Evolutionary conservation across 176 grass and related monocot genomes (phyloP).

Genomic region (Lolium perenne): DNA sequence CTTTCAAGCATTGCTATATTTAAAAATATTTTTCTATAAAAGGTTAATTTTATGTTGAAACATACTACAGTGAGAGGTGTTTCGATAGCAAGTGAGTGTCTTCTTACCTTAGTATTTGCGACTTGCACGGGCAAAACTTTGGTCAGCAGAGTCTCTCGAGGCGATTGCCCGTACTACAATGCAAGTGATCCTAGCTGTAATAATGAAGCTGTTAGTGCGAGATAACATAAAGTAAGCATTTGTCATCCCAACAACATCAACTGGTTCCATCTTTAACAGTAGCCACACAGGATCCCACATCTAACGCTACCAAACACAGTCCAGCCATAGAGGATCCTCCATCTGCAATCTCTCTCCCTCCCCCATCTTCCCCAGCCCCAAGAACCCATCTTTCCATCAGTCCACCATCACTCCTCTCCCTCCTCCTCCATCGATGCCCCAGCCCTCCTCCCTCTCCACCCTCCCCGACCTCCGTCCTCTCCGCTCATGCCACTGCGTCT

Average conservation of each 20-base stretch:
- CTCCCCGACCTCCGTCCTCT: background rate
- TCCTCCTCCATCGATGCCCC: conserved; percentile 14
- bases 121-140: background rate
- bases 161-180: background rate
- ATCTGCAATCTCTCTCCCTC: background rate
- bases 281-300: background rate
- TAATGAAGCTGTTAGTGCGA: background rate
- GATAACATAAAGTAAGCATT: conserved; percentile 15
- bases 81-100: background rate
- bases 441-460: background rate
- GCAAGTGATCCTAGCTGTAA: background rate
- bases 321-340: background rate
- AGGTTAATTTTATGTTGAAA: too few relatives aligned
- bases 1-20: too few relatives aligned
- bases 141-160: background rate
- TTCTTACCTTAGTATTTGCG: background rate
- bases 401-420: conserved; percentile 30
- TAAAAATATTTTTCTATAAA: too few relatives aligned
- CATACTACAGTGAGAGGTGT: background rate
- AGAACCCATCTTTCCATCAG: conserved; percentile 33
- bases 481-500: conserved; percentile 18
- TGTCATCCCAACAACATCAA: conserved; percentile 22
- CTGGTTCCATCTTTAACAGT: background rate
- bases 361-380: conserved; percentile 30
- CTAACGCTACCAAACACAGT: background rate